Conservation (phyloP, 2,329 filamentous ascomycete species). For the Penicillium sp. region DNA sequence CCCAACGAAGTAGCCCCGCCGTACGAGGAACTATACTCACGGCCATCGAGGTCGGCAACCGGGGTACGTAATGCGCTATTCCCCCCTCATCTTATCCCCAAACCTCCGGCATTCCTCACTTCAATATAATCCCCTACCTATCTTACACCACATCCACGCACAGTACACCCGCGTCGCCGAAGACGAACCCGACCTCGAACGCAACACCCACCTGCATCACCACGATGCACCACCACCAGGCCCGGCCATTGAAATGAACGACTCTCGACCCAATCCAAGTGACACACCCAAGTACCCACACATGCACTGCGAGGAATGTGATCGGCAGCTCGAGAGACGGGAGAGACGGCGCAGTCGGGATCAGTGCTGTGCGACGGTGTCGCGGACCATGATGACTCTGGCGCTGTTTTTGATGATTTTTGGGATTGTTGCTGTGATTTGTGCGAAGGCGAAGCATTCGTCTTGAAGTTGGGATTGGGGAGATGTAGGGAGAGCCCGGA, state of each 20-base stretch:
- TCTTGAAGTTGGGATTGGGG: no score
- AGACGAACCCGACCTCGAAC: neutral
- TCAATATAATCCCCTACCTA: neutral
- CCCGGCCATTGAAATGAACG: neutral
- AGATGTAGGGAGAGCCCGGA: no score
- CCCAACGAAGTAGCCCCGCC: neutral
- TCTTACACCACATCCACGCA: neutral
- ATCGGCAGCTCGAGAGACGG: neutral
- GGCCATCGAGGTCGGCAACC: neutral
- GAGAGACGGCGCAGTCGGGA: neutral
- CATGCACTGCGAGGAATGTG: conserved; percentile 2
- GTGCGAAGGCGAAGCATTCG: neutral
- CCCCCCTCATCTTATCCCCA: neutral
- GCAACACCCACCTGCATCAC: neutral
- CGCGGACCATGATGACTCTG: neutral
- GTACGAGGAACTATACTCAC: conserved; percentile 1
- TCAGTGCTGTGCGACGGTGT: neutral
- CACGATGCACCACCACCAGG: neutral
- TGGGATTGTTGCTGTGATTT: neutral
- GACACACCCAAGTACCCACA: neutral
- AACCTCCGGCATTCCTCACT: neutral
- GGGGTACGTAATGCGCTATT: neutral
- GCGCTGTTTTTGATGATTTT: neutral
- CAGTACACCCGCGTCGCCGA: neutral
- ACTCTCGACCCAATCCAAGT: neutral